These are phyloP conservation scores for Erodium maritimum DNA, from an alignment of 345 rosid species.

Conservation along the genomic window DNA sequence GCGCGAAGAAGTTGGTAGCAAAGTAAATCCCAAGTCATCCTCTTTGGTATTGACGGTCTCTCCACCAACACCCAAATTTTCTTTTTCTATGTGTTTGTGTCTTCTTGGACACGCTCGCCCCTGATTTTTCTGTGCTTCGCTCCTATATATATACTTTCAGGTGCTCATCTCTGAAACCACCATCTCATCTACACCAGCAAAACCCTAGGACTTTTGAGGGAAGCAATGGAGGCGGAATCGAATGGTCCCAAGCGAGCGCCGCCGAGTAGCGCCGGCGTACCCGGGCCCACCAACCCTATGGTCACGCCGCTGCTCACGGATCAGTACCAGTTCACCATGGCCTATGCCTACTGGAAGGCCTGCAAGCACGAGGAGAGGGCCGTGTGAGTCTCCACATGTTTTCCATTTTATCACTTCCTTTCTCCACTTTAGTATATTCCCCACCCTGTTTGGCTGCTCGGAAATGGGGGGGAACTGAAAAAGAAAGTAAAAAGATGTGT, in stretches of 20 bases:
- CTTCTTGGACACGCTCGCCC: not conserved
- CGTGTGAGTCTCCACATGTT: constrained; percentile 38
- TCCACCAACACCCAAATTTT: not conserved
- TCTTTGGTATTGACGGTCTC: not conserved
- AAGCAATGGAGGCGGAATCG: constrained; percentile 17
- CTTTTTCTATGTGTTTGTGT: not conserved
- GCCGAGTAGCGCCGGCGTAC: constrained; percentile 26
- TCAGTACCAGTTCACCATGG: constrained; percentile 97
- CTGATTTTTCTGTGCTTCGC: not conserved
- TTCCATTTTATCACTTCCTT: not conserved
- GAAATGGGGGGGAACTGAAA: not conserved
- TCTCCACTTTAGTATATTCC: not conserved
- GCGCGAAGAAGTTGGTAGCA: too few relatives aligned
- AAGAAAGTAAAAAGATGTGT: not conserved
- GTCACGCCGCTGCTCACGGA: constrained; percentile 87
- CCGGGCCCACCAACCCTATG: constrained; percentile 82
- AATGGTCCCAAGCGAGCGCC: constrained; percentile 17
- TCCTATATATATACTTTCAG: not conserved
- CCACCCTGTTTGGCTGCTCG: not conserved
- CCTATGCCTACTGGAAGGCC: constrained; percentile 98
- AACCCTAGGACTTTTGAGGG: not conserved
- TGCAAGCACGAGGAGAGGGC: constrained; percentile 71
- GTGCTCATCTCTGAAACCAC: not conserved
- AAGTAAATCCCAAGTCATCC: not conserved
- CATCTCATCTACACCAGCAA: not conserved